These are phyloP conservation scores for Catharanthus roseus DNA, from an alignment of 257 asterid genomes.

Conservation along the genomic window DNA sequence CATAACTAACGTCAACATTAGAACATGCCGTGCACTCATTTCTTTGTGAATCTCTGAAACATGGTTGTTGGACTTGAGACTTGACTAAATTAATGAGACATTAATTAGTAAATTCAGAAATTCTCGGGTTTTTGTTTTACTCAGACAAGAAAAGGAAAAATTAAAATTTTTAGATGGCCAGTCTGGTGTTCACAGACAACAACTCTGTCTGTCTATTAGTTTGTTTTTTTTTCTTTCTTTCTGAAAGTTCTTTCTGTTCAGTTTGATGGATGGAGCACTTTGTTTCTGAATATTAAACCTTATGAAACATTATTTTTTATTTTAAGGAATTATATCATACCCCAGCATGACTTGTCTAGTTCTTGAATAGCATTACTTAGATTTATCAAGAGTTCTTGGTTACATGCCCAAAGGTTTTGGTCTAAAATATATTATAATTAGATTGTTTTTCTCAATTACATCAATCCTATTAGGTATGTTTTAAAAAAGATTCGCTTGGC, in stretches of 20 bases:
- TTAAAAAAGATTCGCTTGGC: slow-evolving; percentile 75
- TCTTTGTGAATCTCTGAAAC: slow-evolving; percentile 4
- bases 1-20: slow-evolving; percentile 4
- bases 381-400: neutral
- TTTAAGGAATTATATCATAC: neutral
- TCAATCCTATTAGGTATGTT: slow-evolving; percentile 52
- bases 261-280: no score
- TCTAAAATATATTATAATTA: neutral
- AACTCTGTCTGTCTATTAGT: neutral
- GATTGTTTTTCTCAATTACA: slow-evolving; percentile 12
- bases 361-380: neutral
- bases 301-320: no score
- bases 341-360: neutral
- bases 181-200: no score
- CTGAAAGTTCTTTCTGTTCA: no score
- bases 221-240: neutral
- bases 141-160: no score
- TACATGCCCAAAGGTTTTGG: neutral
- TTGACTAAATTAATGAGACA: neutral
- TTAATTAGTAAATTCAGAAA: neutral
- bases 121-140: neutral
- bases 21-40: slow-evolving; percentile 8
- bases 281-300: no score
- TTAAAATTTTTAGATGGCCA: no score
- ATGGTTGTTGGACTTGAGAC: neutral